phyloP scores from a whole-genome alignment of 192 early-diverging fungal genomes.

The Coemansia sp. region DNA sequence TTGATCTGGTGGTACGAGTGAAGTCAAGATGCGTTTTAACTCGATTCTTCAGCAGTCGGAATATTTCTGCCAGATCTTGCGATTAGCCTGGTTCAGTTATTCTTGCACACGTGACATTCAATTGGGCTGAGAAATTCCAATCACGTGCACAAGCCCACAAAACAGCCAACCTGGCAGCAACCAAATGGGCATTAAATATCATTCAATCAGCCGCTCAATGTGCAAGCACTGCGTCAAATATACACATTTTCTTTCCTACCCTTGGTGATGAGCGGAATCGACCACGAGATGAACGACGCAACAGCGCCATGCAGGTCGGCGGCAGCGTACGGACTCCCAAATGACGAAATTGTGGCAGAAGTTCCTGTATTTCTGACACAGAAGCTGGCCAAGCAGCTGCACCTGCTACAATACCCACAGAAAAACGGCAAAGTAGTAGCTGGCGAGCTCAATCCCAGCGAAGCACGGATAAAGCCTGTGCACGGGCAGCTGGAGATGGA shows the following conservation, averaged over 20 bases:
- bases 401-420: conserved; percentile 84
- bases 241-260: background rate
- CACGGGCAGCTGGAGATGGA: conserved; percentile 84
- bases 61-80: no score
- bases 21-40: no score
- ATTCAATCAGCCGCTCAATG: background rate
- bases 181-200: background rate
- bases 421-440: conserved; percentile 39
- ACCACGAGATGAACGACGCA: background rate
- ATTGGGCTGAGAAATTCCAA: background rate
- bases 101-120: no score
- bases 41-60: no score
- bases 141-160: background rate
- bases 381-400: conserved; percentile 66
- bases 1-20: no score
- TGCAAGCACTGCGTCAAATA: background rate
- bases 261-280: background rate
- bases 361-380: conserved; percentile 80
- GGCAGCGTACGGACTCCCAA: conserved; percentile 46
- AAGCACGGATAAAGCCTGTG: conserved; percentile 79
- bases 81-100: no score
- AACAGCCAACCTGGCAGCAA: background rate
- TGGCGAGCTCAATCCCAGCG: conserved; percentile 56
- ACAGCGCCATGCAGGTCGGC: conserved; percentile 14
- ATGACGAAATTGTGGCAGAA: conserved; percentile 71